Base-by-base conservation (phyloP, 2,329 filamentous ascomycete genomes). In the Botryotinia calthae region DNA sequence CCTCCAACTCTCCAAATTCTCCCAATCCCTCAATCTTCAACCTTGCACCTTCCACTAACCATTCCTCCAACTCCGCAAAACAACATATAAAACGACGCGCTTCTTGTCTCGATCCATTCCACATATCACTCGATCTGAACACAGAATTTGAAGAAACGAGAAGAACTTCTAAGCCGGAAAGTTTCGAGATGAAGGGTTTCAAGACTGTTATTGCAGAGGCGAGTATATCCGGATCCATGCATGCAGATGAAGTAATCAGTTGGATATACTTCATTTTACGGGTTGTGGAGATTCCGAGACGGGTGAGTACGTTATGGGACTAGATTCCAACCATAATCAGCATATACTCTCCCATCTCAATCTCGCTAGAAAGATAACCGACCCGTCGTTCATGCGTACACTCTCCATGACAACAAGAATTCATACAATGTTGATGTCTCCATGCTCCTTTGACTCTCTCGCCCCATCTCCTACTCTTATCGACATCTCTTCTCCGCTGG, bases 401-500 rank as follows among this genome's bases (percentile, higher is more conserved):
- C 8, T 1, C 12, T 4, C 22, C 40, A 34, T 72, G 67, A 61
- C 61, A 71, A 14, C 16, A 31, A 4, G 68, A 73, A 63, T 65
- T 54, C 37, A 73, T 42, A 63, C 72, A 73, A 42, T 71, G 72
- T 20, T 31, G 56, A 58, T 73, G 71, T 70, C 58, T 34, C 66
- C 46, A 63, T 5, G 20, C 44, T 4, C 67, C 67, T 28, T 46
- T 71, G 0, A 40, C 58, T 7, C 58, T 48, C 40, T 31, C 46
- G 5, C 42, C 28, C 44, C 59, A 44, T 22, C 37, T 25, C 9
- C 65, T 34, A 31, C 42, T 22, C 14, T 22, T 44, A 10, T 72
- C 44, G 44, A 18, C 16, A 12, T 68, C 70, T 31, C 70, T 61
- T 1, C 62, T n/a, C 1, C 63, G 46, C 28, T 63, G 66, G 8